Evolutionary conservation across 129 eudicot genomes (phyloP).

Genomic region (Sambucus nigra): DNA sequence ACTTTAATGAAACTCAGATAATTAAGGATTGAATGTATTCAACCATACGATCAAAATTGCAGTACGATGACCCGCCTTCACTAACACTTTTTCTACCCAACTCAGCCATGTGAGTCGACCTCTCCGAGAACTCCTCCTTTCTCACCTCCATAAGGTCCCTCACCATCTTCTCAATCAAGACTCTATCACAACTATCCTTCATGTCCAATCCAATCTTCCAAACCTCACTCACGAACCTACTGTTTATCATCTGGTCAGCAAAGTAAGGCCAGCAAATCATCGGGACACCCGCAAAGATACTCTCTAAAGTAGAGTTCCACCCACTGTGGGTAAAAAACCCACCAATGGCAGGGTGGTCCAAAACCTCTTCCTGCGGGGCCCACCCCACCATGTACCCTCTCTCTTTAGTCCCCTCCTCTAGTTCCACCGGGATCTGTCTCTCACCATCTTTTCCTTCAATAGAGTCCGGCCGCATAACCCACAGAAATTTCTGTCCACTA

Average conservation of each 20-base stretch:
- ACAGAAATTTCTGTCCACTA: conserved; percentile 20
- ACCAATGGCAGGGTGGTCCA: conserved; percentile 22
- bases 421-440: conserved; percentile 6
- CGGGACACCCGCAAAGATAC: conserved; percentile 17
- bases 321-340: conserved; percentile 31
- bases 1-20: too few relatives aligned
- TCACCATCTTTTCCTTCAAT: conserved; percentile 4
- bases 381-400: conserved; percentile 21
- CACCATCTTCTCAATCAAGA: conserved; percentile 11
- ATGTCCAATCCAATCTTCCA: conserved; percentile 26
- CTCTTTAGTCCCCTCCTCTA: conserved; percentile 9
- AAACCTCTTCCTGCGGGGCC: conserved; percentile 25
- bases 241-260: conserved; percentile 22
- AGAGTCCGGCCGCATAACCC: conserved; percentile 16
- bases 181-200: conserved; percentile 14
- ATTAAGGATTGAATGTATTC: neutral
- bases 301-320: conserved; percentile 28
- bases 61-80: conserved; percentile 17
- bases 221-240: conserved; percentile 19
- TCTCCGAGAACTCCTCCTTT: conserved; percentile 13
- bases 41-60: conserved; percentile 9
- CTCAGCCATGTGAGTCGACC: conserved; percentile 5
- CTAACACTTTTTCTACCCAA: conserved; percentile 7
- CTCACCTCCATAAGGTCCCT: conserved; percentile 17
- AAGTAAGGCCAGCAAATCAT: conserved; percentile 25